phyloP scores from a whole-genome alignment of 805 yeast species.

The Lipomyces orientalis region DNA sequence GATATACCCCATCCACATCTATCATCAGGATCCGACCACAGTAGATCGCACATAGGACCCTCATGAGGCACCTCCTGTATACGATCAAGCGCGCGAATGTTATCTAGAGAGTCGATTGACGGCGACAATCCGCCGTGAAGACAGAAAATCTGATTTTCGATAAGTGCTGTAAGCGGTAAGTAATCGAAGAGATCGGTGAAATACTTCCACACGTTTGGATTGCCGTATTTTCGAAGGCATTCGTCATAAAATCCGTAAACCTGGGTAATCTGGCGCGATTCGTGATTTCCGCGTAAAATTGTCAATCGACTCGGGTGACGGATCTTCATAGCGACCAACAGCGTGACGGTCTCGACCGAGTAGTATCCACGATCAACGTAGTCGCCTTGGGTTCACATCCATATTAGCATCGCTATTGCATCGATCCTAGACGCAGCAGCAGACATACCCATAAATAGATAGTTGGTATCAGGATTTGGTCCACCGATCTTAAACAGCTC shows the following conservation, averaged over 20 bases:
- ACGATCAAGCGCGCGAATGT: slow-evolving; percentile 87
- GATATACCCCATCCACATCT: slow-evolving; percentile 87
- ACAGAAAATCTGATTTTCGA: slow-evolving; percentile 88
- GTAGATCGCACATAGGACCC: slow-evolving; percentile 95
- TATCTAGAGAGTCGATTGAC: slow-evolving; percentile 90
- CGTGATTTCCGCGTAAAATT: slow-evolving; percentile 92
- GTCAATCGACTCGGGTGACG: slow-evolving; percentile 91
- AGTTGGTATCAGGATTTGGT: slow-evolving; percentile 89
- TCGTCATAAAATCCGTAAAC: slow-evolving; percentile 96
- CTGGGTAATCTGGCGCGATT: slow-evolving; percentile 93
- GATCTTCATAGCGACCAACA: slow-evolving; percentile 87
- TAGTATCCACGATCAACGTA: slow-evolving; percentile 89
- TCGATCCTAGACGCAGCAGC: not conserved
- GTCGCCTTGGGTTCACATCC: slow-evolving; percentile 54
- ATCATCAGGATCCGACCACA: slow-evolving; percentile 93
- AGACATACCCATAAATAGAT: slow-evolving; percentile 68
- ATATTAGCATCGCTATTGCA: not conserved
- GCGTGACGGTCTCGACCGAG: slow-evolving; percentile 90
- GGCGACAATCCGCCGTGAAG: slow-evolving; percentile 95
- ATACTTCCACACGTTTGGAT: slow-evolving; percentile 90
- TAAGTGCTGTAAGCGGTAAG: slow-evolving; percentile 91
- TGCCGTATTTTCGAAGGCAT: slow-evolving; percentile 89
- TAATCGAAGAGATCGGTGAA: slow-evolving; percentile 92
- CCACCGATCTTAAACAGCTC: slow-evolving; percentile 94
- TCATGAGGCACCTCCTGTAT: slow-evolving; percentile 97